Base-by-base conservation (phyloP, 768 basidiomycete species). In the Collybiopsis luxurians region DNA sequence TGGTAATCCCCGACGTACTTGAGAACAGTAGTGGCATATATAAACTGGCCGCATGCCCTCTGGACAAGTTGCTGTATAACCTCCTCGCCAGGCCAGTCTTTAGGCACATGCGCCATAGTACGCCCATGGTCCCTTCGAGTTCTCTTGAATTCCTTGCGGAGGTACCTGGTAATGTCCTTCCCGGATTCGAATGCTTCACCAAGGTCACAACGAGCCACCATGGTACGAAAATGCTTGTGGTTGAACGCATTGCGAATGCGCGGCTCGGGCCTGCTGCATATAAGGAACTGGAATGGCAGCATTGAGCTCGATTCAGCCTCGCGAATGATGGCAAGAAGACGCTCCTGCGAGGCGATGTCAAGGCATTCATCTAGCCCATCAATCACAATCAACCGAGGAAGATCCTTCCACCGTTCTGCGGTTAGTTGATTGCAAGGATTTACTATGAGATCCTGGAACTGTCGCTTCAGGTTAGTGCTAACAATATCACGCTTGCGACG, bases 391-490 rank as follows among this genome's bases (percentile, higher is more conserved):
- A 21, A 58, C 19, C 74, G 56, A 17, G 74, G 61, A 19, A 64
- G 67, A 21, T 66, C 61, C 13, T 71, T 63, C 6, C 59, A 54
- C 4, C 40, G 19, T 3, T 63, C 60, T 15, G 60, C 60, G 11
- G 59, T 61, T 19, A 73, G 73, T 56, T 73, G 72, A 42, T 73
- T 72, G 1, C 45, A 69, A 65, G 56, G n/a, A n/a, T n/a, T n/a
- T n/a, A n/a, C n/a, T n/a, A n/a, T n/a, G n/a, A n/a, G n/a, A n/a
- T n/a, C n/a, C n/a, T n/a, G n/a, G n/a, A 74, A 72, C 39, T 74
- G 72, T 3, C 15, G 11, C 39, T 54, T 40, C 2, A 44, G 34
- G 9, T 30, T 1, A 1, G 4, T 17, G 38, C 38, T n/a, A 5
- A 52, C 4, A 12, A 52, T 36, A 21, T 39, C n/a, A 7, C 1